Base-by-base conservation (phyloP, 2,329 filamentous ascomycete species). In the Nigrospora oryzae region DNA sequence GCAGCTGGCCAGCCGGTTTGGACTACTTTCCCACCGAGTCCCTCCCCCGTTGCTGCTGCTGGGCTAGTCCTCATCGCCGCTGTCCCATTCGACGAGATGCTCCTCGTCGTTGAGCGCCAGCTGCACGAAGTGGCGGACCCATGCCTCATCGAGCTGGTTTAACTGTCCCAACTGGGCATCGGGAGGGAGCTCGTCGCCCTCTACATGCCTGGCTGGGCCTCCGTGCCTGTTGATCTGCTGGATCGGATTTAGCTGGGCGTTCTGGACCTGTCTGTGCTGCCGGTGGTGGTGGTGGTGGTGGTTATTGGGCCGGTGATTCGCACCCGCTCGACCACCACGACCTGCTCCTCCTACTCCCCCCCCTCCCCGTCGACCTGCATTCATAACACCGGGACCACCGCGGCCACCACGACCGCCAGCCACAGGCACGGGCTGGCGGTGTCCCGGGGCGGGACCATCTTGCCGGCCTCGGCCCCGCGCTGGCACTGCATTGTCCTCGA, bases 51-150 rank as follows among this genome's bases (percentile, higher is more conserved):
- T 34, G 31, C 35, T 43, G 35, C 32, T 15, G 31, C 15, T 13
- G n/a, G 32, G 32, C 42, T 44, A 45, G 28, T 46, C 44, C n/a
- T 61, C 56, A 49, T 62, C 57, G 42, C 68, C 70, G 36, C 65
- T 69, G 40, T 71, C 70, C 44, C 66, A 61, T 42, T 70, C 64
- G 28, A 67, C 47, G 14, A 64, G 53, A 53, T 77, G 68, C 57
- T 79, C 75, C 49, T 71, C 63, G 51, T 79, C 75, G 32, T 71
- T 62, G 43, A 78, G 63, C 4, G 75, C 75, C 52, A 76, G 66
- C 57, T 69, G 68, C 40, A 79, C 73, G 55, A 79, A 78, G 44
- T 68, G 67, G 40, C 73, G 66, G 38, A 79, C 63, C 75, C 75
- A 79, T 32, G 70, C 42, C 49, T 66, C 66, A 46, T 77, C 68